Base-by-base conservation (phyloP, 768 basidiomycete species). In the Myochromella boudieri region DNA sequence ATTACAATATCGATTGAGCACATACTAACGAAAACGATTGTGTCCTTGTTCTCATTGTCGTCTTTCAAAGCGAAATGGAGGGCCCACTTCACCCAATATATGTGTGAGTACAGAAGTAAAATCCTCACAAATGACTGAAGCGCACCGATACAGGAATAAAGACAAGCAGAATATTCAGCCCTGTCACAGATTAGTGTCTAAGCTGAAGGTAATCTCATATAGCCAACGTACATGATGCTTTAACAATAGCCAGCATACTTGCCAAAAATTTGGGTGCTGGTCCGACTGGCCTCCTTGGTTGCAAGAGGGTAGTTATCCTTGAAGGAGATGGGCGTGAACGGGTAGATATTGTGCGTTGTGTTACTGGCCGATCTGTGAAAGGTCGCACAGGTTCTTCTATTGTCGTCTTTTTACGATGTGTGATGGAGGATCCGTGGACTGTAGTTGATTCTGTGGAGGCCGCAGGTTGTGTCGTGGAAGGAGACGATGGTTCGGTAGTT, bases 1-100 rank as follows among this genome's bases (percentile, higher is more conserved):
- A 38, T 27, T 7, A 12, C 37, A 34, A 47, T 12, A 12, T 41
- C 32, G 28, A 29, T 43, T 29, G 36, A 40, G 37, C 20, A 17
- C 87, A 58, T 57, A 90, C 90, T 84, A 49, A 90, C 72, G 49
- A 91, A 91, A 49, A 89, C 67, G 11, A 89, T 64, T 6, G 82
- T 87, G 56, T 87, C 63, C 49, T 68, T 66, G 37, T 66, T 72
- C 25, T 44, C 51, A 40, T 60, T 51, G 2, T 62, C 57, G 21
- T 56, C 47, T 1, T 74, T 70, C 22, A 81, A 49, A 0, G 75
- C 74, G 39, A 86, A 90, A 63, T 89, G 70, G 3, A 90, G 68
- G 3, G 76, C 84, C 88, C 87, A 90, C 87, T 90, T 52, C 14
- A n/a, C n/a, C n/a, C 22, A 49, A 12, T 10, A 38, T 25, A 3